These are phyloP conservation scores for Acarospora socialis DNA, from an alignment of 2,329 filamentous ascomycete species.

Conservation along the genomic window DNA sequence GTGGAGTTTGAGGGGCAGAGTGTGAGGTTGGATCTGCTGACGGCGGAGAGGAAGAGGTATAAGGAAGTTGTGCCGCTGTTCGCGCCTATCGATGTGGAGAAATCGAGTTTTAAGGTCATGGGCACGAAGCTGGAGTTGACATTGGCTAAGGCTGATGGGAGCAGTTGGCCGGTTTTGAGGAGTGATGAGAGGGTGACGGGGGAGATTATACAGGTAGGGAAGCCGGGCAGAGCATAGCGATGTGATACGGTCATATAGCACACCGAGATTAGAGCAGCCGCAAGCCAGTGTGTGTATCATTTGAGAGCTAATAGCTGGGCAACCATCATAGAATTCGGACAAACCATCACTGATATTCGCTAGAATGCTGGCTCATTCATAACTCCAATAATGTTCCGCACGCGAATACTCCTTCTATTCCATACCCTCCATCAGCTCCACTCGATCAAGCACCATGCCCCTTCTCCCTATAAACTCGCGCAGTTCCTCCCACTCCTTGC, in stretches of 20 bases:
- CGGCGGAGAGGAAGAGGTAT: conserved; percentile 74
- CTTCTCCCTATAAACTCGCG: conserved; percentile 69
- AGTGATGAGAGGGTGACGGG: conserved; percentile 59
- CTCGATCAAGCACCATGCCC: conserved; percentile 80
- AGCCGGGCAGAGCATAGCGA: conserved; percentile 47
- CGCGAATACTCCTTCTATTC: conserved; percentile 31
- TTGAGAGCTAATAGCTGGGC: too few species aligned
- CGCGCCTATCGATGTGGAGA: conserved; percentile 57
- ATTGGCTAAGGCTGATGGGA: conserved; percentile 57
- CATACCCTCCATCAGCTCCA: conserved; percentile 90
- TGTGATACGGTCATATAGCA: too few species aligned
- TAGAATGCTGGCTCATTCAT: too few species aligned
- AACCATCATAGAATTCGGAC: too few species aligned
- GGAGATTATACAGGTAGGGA: conserved; percentile 81
- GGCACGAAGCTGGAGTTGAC: conserved; percentile 80
- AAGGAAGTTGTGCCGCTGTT: conserved; percentile 60
- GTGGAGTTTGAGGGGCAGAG: conserved; percentile 51
- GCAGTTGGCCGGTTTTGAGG: conserved; percentile 72
- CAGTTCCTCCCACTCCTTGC: conserved; percentile 75
- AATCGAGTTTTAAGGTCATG: conserved; percentile 66
- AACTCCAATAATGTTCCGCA: background rate
- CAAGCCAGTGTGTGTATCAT: too few species aligned
- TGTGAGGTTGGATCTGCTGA: conserved; percentile 69
- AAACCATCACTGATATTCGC: too few species aligned
- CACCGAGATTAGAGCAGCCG: too few species aligned